Percentiles rank a stretch among this genome's conserved stretches.
Evolutionary conservation across 164 flowering plant species (phyloP).

Genomic region (Vitis amurensis): DNA sequence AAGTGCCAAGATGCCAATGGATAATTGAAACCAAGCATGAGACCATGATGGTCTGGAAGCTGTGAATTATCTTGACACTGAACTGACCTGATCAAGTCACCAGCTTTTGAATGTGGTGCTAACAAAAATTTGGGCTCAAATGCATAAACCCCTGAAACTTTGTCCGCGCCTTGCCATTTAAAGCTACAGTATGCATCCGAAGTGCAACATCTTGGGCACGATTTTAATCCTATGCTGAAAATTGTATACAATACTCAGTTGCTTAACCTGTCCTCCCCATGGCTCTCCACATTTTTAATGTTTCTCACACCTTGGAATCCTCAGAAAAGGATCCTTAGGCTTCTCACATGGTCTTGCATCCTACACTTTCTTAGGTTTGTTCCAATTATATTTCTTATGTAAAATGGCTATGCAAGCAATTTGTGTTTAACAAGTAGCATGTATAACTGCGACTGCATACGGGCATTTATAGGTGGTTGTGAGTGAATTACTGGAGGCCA

Average conservation of each 20-base stretch:
- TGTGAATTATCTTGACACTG: neutral
- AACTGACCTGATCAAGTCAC: neutral
- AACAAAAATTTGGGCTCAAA: neutral
- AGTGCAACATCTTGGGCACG: neutral
- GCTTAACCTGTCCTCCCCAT: no score
- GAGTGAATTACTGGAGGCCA: no score
- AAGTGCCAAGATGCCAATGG: slow-evolving; percentile 42
- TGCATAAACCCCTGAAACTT: neutral
- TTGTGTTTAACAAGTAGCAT: no score
- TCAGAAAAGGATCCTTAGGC: no score
- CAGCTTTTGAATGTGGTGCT: neutral
- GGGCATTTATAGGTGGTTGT: no score
- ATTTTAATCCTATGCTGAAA: neutral
- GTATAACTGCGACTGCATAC: no score
- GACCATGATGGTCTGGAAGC: slow-evolving; percentile 2
- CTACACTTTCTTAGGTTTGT: no score
- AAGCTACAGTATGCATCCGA: neutral
- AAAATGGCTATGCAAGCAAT: no score
- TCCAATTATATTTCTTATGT: no score
- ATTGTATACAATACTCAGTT: neutral
- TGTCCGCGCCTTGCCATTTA: neutral
- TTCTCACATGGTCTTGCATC: no score
- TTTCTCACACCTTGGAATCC: no score
- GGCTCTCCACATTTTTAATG: no score
- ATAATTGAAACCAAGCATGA: slow-evolving; percentile 13